Evolutionary conservation across 2,329 filamentous ascomycete species (phyloP).

Genomic region (Aspergillus vadensis): DNA sequence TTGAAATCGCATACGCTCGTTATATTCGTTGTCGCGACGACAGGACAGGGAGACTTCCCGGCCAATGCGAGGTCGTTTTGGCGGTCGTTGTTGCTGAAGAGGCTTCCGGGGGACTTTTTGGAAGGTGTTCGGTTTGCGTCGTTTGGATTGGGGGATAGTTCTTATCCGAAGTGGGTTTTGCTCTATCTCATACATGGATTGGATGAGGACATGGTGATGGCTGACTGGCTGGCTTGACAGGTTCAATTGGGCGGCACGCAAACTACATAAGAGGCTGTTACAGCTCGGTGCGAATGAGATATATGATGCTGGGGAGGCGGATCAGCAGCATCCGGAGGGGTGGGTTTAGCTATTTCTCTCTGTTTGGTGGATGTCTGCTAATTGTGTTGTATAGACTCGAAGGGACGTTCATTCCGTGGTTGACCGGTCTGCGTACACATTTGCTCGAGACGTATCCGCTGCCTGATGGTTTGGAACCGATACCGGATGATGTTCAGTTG

Average conservation of each 20-base stretch:
- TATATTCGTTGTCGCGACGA: conserved; percentile 85
- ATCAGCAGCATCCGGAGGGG: conserved; percentile 93
- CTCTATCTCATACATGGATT: not conserved
- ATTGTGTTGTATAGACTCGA: conserved; percentile 63
- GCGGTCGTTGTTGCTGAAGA: conserved; percentile 79
- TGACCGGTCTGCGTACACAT: conserved; percentile 64
- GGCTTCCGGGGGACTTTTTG: conserved; percentile 71
- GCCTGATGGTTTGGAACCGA: conserved; percentile 65
- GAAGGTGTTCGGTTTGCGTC: conserved; percentile 71
- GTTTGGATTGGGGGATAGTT: conserved; percentile 92
- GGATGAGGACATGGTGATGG: not conserved
- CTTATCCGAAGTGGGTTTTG: conserved; percentile 75
- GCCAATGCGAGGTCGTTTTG: conserved; percentile 80
- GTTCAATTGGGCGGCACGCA: conserved; percentile 90
- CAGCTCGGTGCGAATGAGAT: conserved; percentile 81
- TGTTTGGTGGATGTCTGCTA: not conserved
- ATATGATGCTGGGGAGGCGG: conserved; percentile 79
- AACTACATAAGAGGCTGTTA: conserved; percentile 78
- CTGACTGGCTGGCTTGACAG: conserved; percentile 46
- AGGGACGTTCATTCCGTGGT: conserved; percentile 79
- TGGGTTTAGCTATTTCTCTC: conserved; percentile 46
- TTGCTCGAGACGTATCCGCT: conserved; percentile 71
- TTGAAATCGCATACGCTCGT: conserved; percentile 40
- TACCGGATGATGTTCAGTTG: conserved; percentile 72
- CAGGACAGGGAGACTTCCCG: conserved; percentile 91